Evolutionary conservation across 306 rosid species (phyloP).

Genomic region (Sicyos edulis): DNA sequence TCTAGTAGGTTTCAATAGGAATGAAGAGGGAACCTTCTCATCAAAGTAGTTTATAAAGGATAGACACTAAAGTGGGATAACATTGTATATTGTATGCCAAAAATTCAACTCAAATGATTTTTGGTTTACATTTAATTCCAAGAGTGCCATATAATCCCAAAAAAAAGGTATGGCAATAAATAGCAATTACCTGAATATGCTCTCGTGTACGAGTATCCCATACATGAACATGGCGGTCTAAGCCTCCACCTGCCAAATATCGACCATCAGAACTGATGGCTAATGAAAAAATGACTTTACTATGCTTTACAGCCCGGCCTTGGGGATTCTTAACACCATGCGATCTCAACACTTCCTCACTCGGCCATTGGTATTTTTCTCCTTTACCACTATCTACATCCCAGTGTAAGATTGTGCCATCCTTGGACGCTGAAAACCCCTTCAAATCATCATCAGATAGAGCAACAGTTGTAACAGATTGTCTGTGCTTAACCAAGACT

Average conservation of each 20-base stretch:
- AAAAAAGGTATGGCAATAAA: constrained; percentile 12
- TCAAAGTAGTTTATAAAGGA: not conserved
- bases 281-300: constrained; percentile 59
- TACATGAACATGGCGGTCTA: constrained; percentile 90
- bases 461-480: constrained; percentile 71
- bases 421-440: constrained; percentile 96
- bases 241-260: constrained; percentile 83
- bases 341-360: constrained; percentile 47
- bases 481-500: constrained; percentile 61
- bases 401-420: constrained; percentile 78
- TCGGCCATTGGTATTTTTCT: constrained; percentile 81
- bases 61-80: not conserved
- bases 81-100: not conserved
- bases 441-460: constrained; percentile 70
- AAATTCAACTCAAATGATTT: not conserved
- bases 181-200: constrained; percentile 65
- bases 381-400: constrained; percentile 72
- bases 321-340: constrained; percentile 83
- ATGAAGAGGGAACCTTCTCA: constrained; percentile 3
- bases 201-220: constrained; percentile 90
- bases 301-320: constrained; percentile 63
- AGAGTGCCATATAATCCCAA: not conserved
- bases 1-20: not conserved
- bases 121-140: not conserved
- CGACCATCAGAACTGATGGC: constrained; percentile 85